Evolutionary conservation across 1,284 basidiomycete species (phyloP).

Genomic region (Lignosus rhinocerotis): DNA sequence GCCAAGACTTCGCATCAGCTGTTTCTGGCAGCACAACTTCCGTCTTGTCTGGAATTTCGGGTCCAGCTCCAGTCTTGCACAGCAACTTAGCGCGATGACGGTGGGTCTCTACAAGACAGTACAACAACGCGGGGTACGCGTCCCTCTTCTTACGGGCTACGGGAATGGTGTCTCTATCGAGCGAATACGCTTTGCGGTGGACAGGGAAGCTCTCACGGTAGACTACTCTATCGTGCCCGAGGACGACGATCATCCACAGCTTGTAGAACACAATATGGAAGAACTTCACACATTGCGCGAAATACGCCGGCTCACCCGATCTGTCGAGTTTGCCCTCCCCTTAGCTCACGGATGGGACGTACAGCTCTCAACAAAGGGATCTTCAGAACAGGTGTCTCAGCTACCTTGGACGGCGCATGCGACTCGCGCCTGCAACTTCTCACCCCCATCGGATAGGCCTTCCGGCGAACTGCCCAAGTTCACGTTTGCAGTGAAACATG

Average conservation of each 20-base stretch:
- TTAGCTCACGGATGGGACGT: conserved; percentile 90
- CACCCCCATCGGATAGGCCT: conserved; percentile 36
- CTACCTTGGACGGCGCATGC: conserved; percentile 79
- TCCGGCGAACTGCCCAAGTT: conserved; percentile 54
- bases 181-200: conserved; percentile 74
- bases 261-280: conserved; percentile 48
- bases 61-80: conserved; percentile 53
- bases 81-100: conserved; percentile 82
- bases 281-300: conserved; percentile 66
- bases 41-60: conserved; percentile 84
- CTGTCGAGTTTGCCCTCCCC: conserved; percentile 81
- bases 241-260: conserved; percentile 53
- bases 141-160: conserved; percentile 78
- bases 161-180: conserved; percentile 85
- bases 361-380: conserved; percentile 69
- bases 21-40: conserved; percentile 97
- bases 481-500: conserved; percentile 70
- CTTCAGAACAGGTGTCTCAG: conserved; percentile 68
- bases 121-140: conserved; percentile 67
- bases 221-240: conserved; percentile 87
- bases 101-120: conserved; percentile 80
- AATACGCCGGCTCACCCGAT: conserved; percentile 65
- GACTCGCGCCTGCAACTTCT: conserved; percentile 45
- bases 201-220: conserved; percentile 80
- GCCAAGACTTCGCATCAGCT: conserved; percentile 71